Evolutionary conservation across 2,329 filamentous ascomycete species (phyloP).

Genomic region (Davidsoniella virescens): DNA sequence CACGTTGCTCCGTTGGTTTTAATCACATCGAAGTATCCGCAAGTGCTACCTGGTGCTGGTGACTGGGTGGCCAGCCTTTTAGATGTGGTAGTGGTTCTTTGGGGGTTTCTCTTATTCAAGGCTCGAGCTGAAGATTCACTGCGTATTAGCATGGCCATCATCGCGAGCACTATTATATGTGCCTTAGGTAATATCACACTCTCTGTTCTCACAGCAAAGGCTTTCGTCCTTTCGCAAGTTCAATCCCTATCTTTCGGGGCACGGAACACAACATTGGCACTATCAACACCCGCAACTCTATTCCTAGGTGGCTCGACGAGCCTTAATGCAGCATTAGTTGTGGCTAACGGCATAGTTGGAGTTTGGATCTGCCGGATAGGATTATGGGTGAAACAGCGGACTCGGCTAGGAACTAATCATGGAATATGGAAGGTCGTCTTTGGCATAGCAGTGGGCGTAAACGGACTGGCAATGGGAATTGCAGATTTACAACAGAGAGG

Average conservation of each 20-base stretch:
- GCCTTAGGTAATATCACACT: slow-evolving; percentile 22
- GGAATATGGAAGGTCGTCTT: slow-evolving; percentile 19
- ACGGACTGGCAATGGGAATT: slow-evolving; percentile 43
- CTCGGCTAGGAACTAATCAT: no score
- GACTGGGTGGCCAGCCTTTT: no score
- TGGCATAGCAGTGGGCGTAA: slow-evolving; percentile 39
- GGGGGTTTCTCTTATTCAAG: no score
- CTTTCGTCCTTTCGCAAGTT: slow-evolving; percentile 22
- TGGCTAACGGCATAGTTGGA: slow-evolving; percentile 33
- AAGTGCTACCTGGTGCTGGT: no score
- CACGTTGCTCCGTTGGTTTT: no score
- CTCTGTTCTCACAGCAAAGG: slow-evolving; percentile 29
- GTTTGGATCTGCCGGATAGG: no score
- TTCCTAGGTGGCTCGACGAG: slow-evolving; percentile 29
- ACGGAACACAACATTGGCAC: slow-evolving; percentile 33
- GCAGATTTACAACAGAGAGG: slow-evolving; percentile 38
- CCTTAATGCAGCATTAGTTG: slow-evolving; percentile 34
- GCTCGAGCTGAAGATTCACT: no score
- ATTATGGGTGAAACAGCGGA: no score
- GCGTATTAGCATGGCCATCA: no score
- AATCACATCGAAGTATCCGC: no score
- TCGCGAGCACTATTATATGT: slow-evolving; percentile 27
- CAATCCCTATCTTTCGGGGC: slow-evolving; percentile 31
- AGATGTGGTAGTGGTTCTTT: no score
- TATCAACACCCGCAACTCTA: slow-evolving; percentile 31